phyloP scores from a whole-genome alignment of 2,329 filamentous ascomycete species.

The Aspergillus felis region DNA sequence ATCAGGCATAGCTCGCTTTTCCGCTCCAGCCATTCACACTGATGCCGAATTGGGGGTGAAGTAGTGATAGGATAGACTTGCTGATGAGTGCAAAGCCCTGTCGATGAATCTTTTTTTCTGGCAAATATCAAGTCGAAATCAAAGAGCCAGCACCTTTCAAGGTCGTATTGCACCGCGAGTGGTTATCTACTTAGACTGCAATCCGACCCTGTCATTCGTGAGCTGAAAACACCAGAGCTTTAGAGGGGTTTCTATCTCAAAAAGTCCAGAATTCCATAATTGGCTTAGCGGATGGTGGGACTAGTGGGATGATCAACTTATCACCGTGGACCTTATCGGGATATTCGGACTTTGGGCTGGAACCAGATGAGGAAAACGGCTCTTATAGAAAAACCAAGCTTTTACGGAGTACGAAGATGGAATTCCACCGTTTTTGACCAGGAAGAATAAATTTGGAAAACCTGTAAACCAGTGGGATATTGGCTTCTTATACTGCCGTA shows the following conservation, averaged over 20 bases:
- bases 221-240: not conserved
- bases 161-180: not conserved
- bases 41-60: not conserved
- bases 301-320: not conserved
- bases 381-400: not conserved
- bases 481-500: not conserved
- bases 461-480: not conserved
- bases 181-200: constrained; percentile 2
- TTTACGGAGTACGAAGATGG: not conserved
- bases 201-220: constrained; percentile 1
- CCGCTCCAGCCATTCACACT: constrained; percentile 21
- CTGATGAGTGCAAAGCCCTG: not conserved
- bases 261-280: constrained; percentile 4
- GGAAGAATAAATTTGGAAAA: not conserved
- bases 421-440: not conserved
- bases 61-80: not conserved
- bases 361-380: not conserved
- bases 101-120: not conserved
- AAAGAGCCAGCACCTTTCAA: not conserved
- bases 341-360: not conserved
- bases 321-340: not conserved
- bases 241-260: no score
- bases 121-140: not conserved
- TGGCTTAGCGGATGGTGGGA: constrained; percentile 8
- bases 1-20: constrained; percentile 31